Percentiles rank a stretch among this genome's conserved stretches.
These are phyloP conservation scores for Extremus antarcticus DNA, from an alignment of 495 filamentous ascomycete genomes.

Conservation along the genomic window DNA sequence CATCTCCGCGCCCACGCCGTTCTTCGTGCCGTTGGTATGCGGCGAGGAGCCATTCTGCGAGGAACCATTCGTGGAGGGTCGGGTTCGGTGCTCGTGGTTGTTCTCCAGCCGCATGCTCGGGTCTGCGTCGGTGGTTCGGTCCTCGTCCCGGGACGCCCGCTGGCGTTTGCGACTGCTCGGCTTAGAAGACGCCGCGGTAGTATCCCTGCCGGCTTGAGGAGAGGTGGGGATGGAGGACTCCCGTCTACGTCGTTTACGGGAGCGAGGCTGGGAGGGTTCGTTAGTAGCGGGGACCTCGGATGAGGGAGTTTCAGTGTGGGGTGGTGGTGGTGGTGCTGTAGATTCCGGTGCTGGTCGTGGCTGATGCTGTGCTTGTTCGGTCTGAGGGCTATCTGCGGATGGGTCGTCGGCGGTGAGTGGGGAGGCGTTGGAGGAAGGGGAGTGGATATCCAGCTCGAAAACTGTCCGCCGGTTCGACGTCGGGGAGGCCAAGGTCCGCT, in stretches of 20 bases:
- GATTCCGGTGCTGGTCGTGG: conserved; percentile 28
- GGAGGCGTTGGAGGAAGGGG: conserved; percentile 36
- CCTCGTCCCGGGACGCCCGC: conserved; percentile 33
- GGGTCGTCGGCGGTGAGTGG: conserved; percentile 52
- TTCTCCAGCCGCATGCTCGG: conserved; percentile 50
- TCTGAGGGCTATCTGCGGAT: conserved; percentile 27
- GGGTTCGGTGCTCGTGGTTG: conserved; percentile 39
- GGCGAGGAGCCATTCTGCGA: conserved; percentile 11
- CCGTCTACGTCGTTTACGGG: conserved; percentile 27
- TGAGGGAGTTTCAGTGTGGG: too few species aligned
- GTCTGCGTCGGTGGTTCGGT: conserved; percentile 15
- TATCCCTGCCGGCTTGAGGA: conserved; percentile 23
- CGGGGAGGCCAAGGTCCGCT: not conserved
- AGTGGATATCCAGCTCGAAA: conserved; percentile 57
- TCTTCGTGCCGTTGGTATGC: conserved; percentile 18
- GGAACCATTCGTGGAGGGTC: conserved; percentile 34
- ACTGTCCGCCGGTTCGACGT: not conserved
- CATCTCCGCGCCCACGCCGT: conserved; percentile 26
- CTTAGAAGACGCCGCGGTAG: conserved; percentile 33
- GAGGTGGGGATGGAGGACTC: conserved; percentile 14
- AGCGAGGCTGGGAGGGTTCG: conserved; percentile 6
- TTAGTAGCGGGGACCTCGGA: conserved; percentile 12
- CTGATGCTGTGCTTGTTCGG: conserved; percentile 1
- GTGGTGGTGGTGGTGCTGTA: conserved; percentile 25
- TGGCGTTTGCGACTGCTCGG: conserved; percentile 46